Evolutionary conservation across 2,329 filamentous ascomycete species (phyloP).

Genomic region (Stylonectria norvegica): DNA sequence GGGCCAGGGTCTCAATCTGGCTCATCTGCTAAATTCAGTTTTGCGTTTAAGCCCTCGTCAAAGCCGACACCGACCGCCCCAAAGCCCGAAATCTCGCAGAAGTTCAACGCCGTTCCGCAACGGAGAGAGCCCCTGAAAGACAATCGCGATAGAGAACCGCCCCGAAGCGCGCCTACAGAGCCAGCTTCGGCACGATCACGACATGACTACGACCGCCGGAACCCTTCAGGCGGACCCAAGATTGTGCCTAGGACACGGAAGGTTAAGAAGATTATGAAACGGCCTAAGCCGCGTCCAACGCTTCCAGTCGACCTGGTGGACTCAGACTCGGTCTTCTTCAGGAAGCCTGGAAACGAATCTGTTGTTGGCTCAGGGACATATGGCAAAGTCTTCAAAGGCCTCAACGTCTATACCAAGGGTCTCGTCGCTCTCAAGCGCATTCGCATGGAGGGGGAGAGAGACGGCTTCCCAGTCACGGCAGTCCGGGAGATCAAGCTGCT

Average conservation of each 20-base stretch:
- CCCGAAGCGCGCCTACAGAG: conserved; percentile 50
- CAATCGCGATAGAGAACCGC: conserved; percentile 44
- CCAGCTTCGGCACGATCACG: conserved; percentile 47
- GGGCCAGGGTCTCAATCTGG: conserved; percentile 50
- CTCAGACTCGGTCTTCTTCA: conserved; percentile 88
- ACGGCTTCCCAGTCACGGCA: conserved; percentile 87
- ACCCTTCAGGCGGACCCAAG: conserved; percentile 35
- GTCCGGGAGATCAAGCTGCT: conserved; percentile 88
- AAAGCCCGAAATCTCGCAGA: conserved; percentile 64
- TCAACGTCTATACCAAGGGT: conserved; percentile 84
- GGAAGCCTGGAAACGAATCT: conserved; percentile 96
- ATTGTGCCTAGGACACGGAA: conserved; percentile 53
- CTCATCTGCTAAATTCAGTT: conserved; percentile 74
- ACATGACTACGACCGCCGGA: conserved; percentile 33
- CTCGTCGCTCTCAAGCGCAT: conserved; percentile 86
- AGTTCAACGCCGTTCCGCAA: conserved; percentile 61
- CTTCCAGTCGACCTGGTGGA: conserved; percentile 68
- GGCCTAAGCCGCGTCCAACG: conserved; percentile 67
- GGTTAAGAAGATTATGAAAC: conserved; percentile 66
- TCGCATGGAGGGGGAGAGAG: conserved; percentile 87
- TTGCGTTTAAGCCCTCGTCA: conserved; percentile 78
- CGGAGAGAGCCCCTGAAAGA: conserved; percentile 36
- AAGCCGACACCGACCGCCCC: conserved; percentile 56
- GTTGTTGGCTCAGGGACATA: conserved; percentile 95
- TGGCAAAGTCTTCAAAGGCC: conserved; percentile 91